A percentile compares a stretch with the other conserved stretches of the same genome.
phyloP scores from a whole-genome alignment of 768 basidiomycete genomes.

The Pilatotrama ljubarskyi region DNA sequence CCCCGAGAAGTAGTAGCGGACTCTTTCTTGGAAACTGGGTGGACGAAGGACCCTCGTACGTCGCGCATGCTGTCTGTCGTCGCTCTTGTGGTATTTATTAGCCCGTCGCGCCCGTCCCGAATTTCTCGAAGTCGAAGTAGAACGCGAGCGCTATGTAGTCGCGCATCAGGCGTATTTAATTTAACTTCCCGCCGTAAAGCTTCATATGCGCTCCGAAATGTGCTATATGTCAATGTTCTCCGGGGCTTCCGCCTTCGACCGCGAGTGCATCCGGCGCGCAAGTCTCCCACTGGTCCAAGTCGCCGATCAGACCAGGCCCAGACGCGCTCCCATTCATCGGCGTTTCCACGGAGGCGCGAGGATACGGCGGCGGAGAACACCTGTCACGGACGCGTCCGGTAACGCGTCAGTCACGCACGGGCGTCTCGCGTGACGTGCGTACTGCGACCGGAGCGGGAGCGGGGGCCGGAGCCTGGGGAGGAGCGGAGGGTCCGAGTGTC shows the following conservation, averaged over 20 bases:
- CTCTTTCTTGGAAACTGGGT: conserved; percentile 10
- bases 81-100: not conserved
- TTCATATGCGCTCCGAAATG: not conserved
- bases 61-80: conserved; percentile 9
- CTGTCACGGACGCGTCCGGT: conserved; percentile 15
- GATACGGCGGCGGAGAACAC: not conserved
- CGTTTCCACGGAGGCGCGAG: not conserved
- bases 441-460: not conserved
- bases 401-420: conserved; percentile 10
- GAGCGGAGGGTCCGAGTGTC: not conserved
- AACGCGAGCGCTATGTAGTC: no score
- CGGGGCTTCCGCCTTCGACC: not conserved
- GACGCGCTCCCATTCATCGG: not conserved
- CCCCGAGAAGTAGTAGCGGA: conserved; percentile 1
- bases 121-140: not conserved
- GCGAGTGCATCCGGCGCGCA: not conserved
- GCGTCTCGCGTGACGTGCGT: not conserved
- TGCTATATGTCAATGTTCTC: not conserved
- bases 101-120: not conserved
- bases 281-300: conserved; percentile 1
- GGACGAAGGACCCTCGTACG: conserved; percentile 13
- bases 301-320: conserved; percentile 3
- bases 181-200: not conserved
- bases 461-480: not conserved
- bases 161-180: conserved; percentile 1